A percentile compares a stretch with the other conserved stretches of the same genome.
phyloP scores from a whole-genome alignment of 352 stramenopile species.

The Globisporangium canariense region DNA sequence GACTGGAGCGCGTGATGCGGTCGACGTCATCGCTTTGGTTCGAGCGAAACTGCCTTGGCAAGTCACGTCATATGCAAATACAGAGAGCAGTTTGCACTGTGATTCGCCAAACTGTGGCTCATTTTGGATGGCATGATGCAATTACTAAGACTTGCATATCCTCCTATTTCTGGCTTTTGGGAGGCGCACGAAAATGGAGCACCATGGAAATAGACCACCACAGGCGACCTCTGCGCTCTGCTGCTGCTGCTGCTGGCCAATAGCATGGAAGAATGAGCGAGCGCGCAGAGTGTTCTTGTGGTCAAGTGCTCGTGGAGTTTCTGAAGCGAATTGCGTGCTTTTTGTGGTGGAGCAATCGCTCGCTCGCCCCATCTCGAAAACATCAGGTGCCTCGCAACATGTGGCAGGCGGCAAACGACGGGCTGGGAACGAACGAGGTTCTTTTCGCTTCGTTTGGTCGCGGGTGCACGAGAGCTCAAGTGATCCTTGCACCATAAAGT shows the following conservation, averaged over 20 bases:
- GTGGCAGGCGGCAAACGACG: too few relatives aligned
- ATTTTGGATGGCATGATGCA: neutral
- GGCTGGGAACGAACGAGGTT: too few relatives aligned
- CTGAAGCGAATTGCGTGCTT: neutral
- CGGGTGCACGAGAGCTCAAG: too few relatives aligned
- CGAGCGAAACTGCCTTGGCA: slow-evolving; percentile 4
- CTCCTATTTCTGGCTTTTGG: neutral
- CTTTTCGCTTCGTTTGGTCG: too few relatives aligned
- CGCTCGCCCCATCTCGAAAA: neutral
- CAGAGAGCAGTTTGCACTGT: neutral
- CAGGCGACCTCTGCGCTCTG: neutral
- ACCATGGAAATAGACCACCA: neutral
- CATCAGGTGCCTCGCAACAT: slow-evolving; percentile 1
- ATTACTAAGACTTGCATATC: neutral
- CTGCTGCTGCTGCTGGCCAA: too few relatives aligned
- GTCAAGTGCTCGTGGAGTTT: neutral
- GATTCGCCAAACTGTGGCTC: too few relatives aligned
- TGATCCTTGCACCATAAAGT: too few relatives aligned
- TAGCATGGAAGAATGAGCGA: too few relatives aligned
- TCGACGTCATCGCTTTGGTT: slow-evolving; percentile 10
- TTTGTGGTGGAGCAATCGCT: slow-evolving; percentile 2
- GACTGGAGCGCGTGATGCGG: neutral
- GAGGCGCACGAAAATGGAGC: neutral
- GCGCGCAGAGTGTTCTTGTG: neutral
- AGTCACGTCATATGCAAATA: slow-evolving; percentile 5